Conservation (phyloP, 2,329 filamentous ascomycete species). For the Penicillium sp. region DNA sequence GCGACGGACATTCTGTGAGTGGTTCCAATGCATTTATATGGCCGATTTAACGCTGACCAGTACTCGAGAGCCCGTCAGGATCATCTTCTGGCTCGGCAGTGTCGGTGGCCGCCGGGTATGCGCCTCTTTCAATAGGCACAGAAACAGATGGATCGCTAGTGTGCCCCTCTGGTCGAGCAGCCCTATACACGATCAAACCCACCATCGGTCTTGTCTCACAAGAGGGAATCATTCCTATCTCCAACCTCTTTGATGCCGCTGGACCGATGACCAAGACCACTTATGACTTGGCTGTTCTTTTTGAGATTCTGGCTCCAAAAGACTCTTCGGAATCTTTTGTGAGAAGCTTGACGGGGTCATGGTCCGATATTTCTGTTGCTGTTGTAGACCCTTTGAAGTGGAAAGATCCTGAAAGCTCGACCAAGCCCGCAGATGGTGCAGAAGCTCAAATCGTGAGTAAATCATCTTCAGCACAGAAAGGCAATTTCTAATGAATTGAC, state of each 20-base stretch:
- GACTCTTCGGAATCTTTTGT: conserved; percentile 4
- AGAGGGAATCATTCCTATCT: conserved; percentile 35
- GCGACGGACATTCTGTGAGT: conserved; percentile 23
- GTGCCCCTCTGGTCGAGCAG: conserved; percentile 35
- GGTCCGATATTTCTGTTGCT: conserved; percentile 15
- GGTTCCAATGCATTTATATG: neutral
- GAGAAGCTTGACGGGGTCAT: conserved; percentile 6
- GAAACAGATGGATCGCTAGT: conserved; percentile 40
- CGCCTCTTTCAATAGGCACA: conserved; percentile 37
- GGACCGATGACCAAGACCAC: conserved; percentile 21
- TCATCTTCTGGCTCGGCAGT: conserved; percentile 42
- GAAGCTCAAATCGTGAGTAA: conserved; percentile 15
- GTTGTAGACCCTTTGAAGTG: conserved; percentile 13
- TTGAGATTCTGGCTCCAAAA: conserved; percentile 10
- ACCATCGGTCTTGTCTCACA: conserved; percentile 34
- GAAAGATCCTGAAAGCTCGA: neutral
- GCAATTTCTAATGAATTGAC: neutral
- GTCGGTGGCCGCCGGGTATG: conserved; percentile 36
- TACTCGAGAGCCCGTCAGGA: conserved; percentile 28
- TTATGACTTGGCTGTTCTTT: conserved; percentile 12
- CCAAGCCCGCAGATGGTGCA: conserved; percentile 2
- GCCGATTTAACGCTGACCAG: neutral
- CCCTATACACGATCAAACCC: conserved; percentile 39
- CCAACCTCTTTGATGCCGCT: conserved; percentile 12
- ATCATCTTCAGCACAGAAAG: neutral